Evolutionary conservation across 164 flowering plant genomes (phyloP), one percentile per base, ranked within the genome.

Genomic region (Cinnamomum micranthum): DNA sequence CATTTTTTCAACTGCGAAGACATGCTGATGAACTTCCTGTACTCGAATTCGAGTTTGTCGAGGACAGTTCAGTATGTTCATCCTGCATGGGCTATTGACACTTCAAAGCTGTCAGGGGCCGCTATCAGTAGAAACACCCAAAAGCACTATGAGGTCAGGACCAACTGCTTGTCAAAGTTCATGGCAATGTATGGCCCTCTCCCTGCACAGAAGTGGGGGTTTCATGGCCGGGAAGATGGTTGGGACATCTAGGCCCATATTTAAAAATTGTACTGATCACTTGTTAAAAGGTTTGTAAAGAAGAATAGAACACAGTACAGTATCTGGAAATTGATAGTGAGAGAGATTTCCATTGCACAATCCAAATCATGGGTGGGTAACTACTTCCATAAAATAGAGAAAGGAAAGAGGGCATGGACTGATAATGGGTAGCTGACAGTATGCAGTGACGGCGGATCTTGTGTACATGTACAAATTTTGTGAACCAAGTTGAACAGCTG

Each of bases 1-100:
- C 77, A 80, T 73, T 70, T 63, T n/a, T 91, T 92, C 69, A 91
- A 92, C 82, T 92, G 97, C 47, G 97, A 92, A 77, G 97, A 92
- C 72, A 87, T 92, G 70, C 81, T 91, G 35, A 17, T 92, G 87
- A 92, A 92, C 75, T 89, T 79, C 79, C 77, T 92, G 80, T 86
- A 88, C 72, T 91, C 89, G 50, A 91, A 92, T 65, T 80, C 89
- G 19, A 89, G 91, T 76, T 69, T 84, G 3, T 75, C 82, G 0
- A 72, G 75, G 74, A 82, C 87, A 0, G 94, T 92, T 0, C 94
- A 92, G 73, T 92, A 92, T 58, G 90, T 92, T 59, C 88, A 78
- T 66, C 95, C 95, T 2, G 80, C 91, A 7, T 91, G 91, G 95
- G 91, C 90, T 0, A 84, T 92, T 0, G 97, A 91, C 58, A 91